Evolutionary conservation across 2,329 filamentous ascomycete genomes (phyloP).

Genomic region (Chalaropsis ovoidea): DNA sequence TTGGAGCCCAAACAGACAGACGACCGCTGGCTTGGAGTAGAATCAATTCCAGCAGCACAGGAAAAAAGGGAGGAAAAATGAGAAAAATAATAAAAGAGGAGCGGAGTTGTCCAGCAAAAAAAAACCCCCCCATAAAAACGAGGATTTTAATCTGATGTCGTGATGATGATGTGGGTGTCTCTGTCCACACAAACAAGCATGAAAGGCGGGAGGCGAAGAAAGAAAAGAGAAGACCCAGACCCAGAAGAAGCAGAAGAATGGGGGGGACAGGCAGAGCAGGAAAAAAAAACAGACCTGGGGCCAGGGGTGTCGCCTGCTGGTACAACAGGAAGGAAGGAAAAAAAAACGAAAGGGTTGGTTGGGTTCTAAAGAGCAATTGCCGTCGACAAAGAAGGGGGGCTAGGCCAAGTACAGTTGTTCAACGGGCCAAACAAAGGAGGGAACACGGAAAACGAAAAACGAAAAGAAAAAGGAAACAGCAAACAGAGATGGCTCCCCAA

Average conservation of each 20-base stretch:
- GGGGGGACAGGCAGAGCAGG: not conserved
- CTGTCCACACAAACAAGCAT: constrained; percentile 1
- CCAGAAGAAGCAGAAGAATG: constrained; percentile 15
- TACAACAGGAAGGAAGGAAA: constrained; percentile 6
- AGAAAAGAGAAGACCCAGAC: not conserved
- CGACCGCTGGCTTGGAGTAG: not conserved
- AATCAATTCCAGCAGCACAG: not conserved
- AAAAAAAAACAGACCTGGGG: not conserved
- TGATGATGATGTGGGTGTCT: constrained; percentile 1
- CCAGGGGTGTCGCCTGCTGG: too few species aligned
- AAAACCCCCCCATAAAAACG: not conserved
- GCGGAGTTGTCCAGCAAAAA: not conserved
- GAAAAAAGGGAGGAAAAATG: not conserved
- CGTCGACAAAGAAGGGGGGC: not conserved
- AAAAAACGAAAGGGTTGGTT: constrained; percentile 24
- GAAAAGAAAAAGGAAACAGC: not conserved
- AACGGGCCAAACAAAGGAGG: not conserved
- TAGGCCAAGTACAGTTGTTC: not conserved
- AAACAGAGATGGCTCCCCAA: not conserved
- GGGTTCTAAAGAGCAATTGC: not conserved
- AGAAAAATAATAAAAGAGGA: not conserved
- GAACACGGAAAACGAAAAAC: not conserved
- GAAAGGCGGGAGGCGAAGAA: not conserved
- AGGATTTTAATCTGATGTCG: not conserved
- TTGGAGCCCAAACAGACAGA: constrained; percentile 6